A percentile compares a stretch with the other conserved stretches of the same genome.
Evolutionary conservation across 768 basidiomycete species (phyloP).

Genomic region (Agrocybe pediades): DNA sequence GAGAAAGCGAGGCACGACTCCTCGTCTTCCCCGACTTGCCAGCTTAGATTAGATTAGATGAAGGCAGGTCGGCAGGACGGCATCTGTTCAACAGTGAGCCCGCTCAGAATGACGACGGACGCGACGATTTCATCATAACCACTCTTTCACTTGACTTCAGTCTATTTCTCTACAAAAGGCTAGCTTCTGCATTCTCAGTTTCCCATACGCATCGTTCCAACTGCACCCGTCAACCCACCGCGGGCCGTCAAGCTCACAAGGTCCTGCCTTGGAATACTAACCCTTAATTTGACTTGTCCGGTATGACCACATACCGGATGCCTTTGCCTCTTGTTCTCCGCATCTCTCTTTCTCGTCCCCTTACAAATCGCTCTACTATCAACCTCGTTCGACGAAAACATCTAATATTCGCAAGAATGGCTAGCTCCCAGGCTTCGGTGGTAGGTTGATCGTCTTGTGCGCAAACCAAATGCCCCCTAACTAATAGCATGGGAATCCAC

Average conservation of each 20-base stretch:
- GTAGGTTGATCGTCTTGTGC: constrained; percentile 23
- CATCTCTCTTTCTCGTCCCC: background rate
- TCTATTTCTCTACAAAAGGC: too few relatives aligned
- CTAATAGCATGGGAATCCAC: constrained; percentile 1
- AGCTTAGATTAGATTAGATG: background rate
- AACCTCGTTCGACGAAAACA: background rate
- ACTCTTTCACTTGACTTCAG: too few relatives aligned
- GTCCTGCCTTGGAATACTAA: background rate
- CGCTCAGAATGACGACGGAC: background rate
- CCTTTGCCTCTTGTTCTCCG: background rate
- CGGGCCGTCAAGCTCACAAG: background rate
- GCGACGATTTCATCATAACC: background rate
- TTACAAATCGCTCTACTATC: background rate
- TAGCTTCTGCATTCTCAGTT: too few relatives aligned
- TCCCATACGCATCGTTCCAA: background rate
- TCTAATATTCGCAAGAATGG: constrained; percentile 45
- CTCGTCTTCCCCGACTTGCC: background rate
- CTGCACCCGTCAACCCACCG: background rate
- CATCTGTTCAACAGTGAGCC: background rate
- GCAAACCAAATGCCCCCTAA: background rate
- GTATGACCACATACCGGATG: background rate
- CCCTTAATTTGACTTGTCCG: background rate
- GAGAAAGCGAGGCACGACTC: background rate
- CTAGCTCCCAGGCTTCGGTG: constrained; percentile 50
- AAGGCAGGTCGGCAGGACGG: background rate